phyloP scores from a whole-genome alignment of 75 land plant species.

The Chamaecyparis obtusa region DNA sequence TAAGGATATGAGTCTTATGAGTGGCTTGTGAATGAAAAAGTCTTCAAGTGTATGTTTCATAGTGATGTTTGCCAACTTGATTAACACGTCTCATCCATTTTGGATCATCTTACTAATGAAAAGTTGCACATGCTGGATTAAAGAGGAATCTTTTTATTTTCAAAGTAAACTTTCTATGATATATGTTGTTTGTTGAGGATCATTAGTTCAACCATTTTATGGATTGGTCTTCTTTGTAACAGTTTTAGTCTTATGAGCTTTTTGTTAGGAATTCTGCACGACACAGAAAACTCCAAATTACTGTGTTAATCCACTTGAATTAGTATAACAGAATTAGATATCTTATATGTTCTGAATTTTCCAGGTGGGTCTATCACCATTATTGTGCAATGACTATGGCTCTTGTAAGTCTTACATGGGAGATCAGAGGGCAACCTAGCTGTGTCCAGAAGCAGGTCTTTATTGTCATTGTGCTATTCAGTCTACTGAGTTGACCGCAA shows the following conservation, averaged over 20 bases:
- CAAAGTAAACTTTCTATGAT: neutral
- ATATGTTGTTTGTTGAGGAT: neutral
- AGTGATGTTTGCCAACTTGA: too few species aligned
- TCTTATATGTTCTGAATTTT: slow-evolving; percentile 17
- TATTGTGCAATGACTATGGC: slow-evolving; percentile 98
- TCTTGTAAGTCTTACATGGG: slow-evolving; percentile 96
- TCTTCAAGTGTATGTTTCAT: too few species aligned
- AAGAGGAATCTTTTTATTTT: neutral
- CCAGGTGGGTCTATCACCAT: slow-evolving; percentile 99
- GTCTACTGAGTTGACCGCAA: neutral
- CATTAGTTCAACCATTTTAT: neutral
- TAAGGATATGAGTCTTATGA: too few species aligned
- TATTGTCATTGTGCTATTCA: neutral
- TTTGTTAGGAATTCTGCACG: neutral
- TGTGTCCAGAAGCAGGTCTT: slow-evolving; percentile 85
- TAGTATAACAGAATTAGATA: neutral
- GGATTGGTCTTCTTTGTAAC: neutral
- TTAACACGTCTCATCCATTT: too few species aligned
- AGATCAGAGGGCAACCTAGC: slow-evolving; percentile 79
- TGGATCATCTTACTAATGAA: neutral
- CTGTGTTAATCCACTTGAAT: neutral
- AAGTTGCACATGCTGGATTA: neutral
- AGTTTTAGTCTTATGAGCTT: neutral
- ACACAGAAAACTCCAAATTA: neutral
- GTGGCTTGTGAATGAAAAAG: too few species aligned